Conservation (phyloP, 495 filamentous ascomycete genomes). For the Aspergillus sclerotiicarbonarius region DNA sequence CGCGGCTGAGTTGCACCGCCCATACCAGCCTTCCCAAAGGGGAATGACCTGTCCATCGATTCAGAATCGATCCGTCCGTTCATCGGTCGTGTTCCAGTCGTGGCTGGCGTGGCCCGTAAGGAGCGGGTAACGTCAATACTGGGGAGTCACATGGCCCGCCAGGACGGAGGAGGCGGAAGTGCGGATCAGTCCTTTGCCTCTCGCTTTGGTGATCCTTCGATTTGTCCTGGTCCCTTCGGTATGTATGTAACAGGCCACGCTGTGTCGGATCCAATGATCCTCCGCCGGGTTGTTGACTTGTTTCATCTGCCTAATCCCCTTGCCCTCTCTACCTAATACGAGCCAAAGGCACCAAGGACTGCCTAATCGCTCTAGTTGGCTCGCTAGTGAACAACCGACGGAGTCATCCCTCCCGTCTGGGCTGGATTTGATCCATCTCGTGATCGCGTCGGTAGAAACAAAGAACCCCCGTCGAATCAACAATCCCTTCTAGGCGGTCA, state of each 20-base stretch:
- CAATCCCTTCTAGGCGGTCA: slow-evolving; percentile 7
- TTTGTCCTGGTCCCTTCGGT: neutral
- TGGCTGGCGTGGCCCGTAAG: neutral
- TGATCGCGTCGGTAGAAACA: neutral
- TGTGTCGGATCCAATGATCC: neutral
- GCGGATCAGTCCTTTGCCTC: neutral
- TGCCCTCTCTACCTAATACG: neutral
- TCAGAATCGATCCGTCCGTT: neutral
- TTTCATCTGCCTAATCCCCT: neutral
- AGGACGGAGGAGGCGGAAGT: neutral
- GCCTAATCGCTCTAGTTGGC: neutral
- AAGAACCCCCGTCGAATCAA: slow-evolving; percentile 3
- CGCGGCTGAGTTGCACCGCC: neutral
- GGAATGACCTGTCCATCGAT: neutral
- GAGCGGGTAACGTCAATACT: slow-evolving; percentile 3
- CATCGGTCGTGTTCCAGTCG: neutral
- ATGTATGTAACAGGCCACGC: neutral
- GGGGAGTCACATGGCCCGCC: slow-evolving; percentile 2
- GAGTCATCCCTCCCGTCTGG: neutral
- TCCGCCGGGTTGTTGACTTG: neutral
- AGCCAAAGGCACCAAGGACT: neutral
- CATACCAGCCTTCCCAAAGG: neutral
- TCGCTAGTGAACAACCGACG: neutral
- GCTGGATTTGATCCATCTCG: neutral
- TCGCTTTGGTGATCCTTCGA: neutral